phyloP scores from a whole-genome alignment of 306 rosid species.

The Trifolium fragiferum region DNA sequence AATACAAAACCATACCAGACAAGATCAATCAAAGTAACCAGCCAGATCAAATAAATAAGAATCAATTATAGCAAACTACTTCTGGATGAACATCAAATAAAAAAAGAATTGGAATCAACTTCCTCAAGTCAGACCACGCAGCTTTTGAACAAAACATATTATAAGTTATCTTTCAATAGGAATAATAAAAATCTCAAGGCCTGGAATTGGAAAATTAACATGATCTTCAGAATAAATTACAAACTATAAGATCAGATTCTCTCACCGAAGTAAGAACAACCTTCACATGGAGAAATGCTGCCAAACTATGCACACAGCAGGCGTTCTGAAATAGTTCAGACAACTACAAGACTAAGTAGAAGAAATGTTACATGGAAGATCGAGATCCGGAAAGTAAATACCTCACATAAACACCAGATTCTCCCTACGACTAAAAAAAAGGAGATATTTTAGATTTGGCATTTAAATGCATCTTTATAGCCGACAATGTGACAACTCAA shows the following conservation, averaged over 20 bases:
- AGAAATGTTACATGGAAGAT: slow-evolving; percentile 29
- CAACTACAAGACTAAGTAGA: slow-evolving; percentile 23
- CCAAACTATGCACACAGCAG: slow-evolving; percentile 30
- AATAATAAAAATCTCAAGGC: slow-evolving; percentile 18
- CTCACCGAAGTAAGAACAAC: slow-evolving; percentile 37
- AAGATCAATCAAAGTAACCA: slow-evolving; percentile 24
- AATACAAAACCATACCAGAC: slow-evolving; percentile 23
- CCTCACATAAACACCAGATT: slow-evolving; percentile 37
- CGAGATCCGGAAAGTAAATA: slow-evolving; percentile 29
- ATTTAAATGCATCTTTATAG: slow-evolving; percentile 21
- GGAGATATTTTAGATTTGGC: slow-evolving; percentile 26
- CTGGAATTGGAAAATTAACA: slow-evolving; percentile 25
- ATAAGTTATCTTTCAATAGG: slow-evolving; percentile 24
- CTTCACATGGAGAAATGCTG: slow-evolving; percentile 6
- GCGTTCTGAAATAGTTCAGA: slow-evolving; percentile 32
- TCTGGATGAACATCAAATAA: slow-evolving; percentile 30
- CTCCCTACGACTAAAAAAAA: slow-evolving; percentile 10
- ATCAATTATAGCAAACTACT: slow-evolving; percentile 5
- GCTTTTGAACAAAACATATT: slow-evolving; percentile 34
- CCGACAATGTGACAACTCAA: slow-evolving; percentile 30
- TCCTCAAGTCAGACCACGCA: slow-evolving; percentile 36
- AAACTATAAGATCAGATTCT: slow-evolving; percentile 26
- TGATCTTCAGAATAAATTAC: slow-evolving; percentile 38
- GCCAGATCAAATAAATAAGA: slow-evolving; percentile 21
- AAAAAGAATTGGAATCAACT: slow-evolving; percentile 37